Evolutionary conservation across 768 basidiomycete species (phyloP).

Genomic region (Russula olivacea): DNA sequence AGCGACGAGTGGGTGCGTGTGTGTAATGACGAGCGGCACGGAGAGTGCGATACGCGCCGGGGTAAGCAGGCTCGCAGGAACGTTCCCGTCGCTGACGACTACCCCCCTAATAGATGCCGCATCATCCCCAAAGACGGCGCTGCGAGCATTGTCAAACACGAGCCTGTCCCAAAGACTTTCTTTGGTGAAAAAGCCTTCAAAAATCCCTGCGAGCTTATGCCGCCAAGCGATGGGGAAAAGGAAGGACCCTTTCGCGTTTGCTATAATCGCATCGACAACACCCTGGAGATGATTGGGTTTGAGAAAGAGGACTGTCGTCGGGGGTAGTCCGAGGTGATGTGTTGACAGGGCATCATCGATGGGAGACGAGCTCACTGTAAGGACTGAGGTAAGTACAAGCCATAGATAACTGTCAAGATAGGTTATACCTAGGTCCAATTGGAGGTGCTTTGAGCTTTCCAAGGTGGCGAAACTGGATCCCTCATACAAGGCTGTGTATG

Average conservation of each 20-base stretch:
- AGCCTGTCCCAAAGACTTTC: slow-evolving; percentile 82
- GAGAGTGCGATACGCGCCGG: slow-evolving; percentile 71
- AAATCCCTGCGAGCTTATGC: slow-evolving; percentile 66
- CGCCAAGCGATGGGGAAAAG: slow-evolving; percentile 63
- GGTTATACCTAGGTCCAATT: slow-evolving; percentile 39
- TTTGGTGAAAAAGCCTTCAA: slow-evolving; percentile 70
- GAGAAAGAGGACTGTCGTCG: slow-evolving; percentile 76
- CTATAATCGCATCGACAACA: slow-evolving; percentile 48
- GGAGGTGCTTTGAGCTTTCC: slow-evolving; percentile 49
- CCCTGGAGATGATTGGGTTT: slow-evolving; percentile 55
- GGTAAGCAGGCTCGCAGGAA: slow-evolving; percentile 47
- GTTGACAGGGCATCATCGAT: slow-evolving; percentile 45
- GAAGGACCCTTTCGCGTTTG: slow-evolving; percentile 48
- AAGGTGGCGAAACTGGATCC: slow-evolving; percentile 68
- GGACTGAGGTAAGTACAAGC: not conserved
- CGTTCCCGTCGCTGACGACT: slow-evolving; percentile 60
- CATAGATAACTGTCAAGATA: not conserved
- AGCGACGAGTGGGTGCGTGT: slow-evolving; percentile 54
- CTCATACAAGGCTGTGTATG: slow-evolving; percentile 72
- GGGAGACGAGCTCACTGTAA: slow-evolving; percentile 28
- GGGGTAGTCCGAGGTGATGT: slow-evolving; percentile 51
- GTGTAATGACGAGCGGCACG: slow-evolving; percentile 63
- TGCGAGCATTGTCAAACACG: slow-evolving; percentile 65
- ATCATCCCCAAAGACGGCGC: slow-evolving; percentile 51
- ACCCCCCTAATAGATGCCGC: slow-evolving; percentile 60